Base-by-base conservation (phyloP, 2,329 filamentous ascomycete species). In the Fusarium nanum region DNA sequence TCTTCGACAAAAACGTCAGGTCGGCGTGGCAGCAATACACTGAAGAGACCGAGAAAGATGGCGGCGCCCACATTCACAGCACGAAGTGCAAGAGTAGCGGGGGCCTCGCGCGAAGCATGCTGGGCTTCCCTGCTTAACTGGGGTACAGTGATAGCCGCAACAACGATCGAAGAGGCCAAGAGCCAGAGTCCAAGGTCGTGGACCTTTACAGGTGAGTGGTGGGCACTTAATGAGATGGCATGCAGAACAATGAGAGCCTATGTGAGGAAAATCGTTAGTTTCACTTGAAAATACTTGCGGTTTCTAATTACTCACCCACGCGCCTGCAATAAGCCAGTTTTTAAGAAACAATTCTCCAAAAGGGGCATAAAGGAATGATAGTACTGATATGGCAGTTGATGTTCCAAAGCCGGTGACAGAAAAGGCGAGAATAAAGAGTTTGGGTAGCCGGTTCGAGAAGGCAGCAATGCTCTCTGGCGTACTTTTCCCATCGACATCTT, bases 401-500 rank as follows among this genome's bases (percentile, higher is more conserved):
- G 86, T 77, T 10, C 81, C 82, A 16, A 88, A 78, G 3, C 90
- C 91, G 40, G 83, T 63, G 14, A 83, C 59, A 0, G 88, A 86
- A n/a, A 87, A 83, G 6, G 88, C 34, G 7, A 88, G 75, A 46
- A 92, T 82, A 23, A 83, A 76, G 6, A 81, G 66, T 75, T 91
- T 91, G 56, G 89, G 85, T 60, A 84, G 73, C 60, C 82, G 87
- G 68, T 88, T 86, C 28, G 90, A 91, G 75, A 90, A 94, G 41
- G 83, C 83, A 23, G 84, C 84, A 55, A 89, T 76, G 3, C 89
- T 88, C 75, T 91, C 88, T 42, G 87, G 84, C 0, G 89, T 91
- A 32, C 90, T 91, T 68, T 86, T 83, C 50, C 92, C 92, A 79
- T 94, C 92, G 66, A 85, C 80, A 75, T 94, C 92, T 71, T 89